These are phyloP conservation scores for Cordyceps pruinosa DNA, from an alignment of 2,329 filamentous ascomycete species.

Conservation along the genomic window DNA sequence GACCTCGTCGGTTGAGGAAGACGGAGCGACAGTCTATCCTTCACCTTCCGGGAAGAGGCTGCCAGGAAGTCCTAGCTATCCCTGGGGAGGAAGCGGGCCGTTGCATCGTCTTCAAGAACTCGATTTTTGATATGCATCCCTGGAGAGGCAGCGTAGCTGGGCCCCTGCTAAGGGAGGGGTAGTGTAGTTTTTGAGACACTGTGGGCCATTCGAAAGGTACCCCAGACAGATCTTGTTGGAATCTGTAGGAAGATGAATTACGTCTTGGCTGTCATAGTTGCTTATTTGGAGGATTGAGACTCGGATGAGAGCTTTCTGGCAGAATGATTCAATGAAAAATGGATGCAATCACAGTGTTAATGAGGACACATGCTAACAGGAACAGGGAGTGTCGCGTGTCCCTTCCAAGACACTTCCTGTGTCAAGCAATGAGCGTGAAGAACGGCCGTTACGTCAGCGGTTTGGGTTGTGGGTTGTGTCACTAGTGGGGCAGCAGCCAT, in stretches of 20 bases:
- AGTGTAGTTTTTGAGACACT: not conserved
- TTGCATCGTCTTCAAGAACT: constrained; percentile 29
- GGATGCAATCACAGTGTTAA: too few species aligned
- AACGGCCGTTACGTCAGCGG: not conserved
- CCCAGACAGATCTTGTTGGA: constrained; percentile 1
- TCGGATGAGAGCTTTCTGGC: not conserved
- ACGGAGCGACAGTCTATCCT: constrained; percentile 11
- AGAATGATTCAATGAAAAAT: not conserved
- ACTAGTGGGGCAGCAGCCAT: constrained; percentile 2
- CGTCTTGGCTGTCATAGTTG: not conserved
- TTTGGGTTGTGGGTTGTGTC: not conserved
- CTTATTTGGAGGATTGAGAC: not conserved
- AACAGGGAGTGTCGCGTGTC: not conserved
- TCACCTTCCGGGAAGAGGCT: constrained; percentile 18
- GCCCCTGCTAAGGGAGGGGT: not conserved
- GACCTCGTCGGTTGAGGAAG: constrained; percentile 8
- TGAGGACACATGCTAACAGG: not conserved
- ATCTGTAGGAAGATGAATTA: not conserved
- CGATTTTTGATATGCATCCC: not conserved
- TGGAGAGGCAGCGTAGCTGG: not conserved
- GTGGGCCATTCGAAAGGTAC: not conserved
- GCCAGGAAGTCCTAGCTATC: constrained; percentile 27
- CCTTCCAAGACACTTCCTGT: not conserved
- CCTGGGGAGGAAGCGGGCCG: constrained; percentile 31
- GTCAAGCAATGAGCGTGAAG: not conserved